These are phyloP conservation scores for Protomyces lactucae-debilis DNA, from an alignment of 1,139 yeast genomes.

Conservation along the genomic window DNA sequence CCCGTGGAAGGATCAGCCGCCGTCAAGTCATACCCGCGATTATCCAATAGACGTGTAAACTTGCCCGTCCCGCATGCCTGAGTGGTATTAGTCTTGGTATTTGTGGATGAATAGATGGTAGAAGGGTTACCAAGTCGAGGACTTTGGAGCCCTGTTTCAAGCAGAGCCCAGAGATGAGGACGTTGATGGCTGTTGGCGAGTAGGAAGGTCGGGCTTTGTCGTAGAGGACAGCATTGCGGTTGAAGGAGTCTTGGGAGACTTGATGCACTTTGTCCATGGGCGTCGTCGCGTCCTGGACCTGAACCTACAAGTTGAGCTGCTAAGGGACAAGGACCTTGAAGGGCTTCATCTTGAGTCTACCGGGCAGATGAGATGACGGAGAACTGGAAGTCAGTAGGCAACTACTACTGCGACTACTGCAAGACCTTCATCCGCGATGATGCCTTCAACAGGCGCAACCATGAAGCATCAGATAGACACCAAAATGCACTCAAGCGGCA, in stretches of 20 bases:
- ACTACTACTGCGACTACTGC: slow-evolving; percentile 26
- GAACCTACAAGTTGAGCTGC: background rate
- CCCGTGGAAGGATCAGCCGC: slow-evolving; percentile 60
- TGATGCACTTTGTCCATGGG: slow-evolving; percentile 36
- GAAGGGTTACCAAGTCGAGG: slow-evolving; percentile 50
- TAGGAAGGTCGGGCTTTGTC: slow-evolving; percentile 57
- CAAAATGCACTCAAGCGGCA: slow-evolving; percentile 19
- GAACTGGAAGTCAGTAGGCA: slow-evolving; percentile 26
- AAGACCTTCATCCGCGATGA: slow-evolving; percentile 26
- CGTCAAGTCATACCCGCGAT: slow-evolving; percentile 46
- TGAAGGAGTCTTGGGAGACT: slow-evolving; percentile 48
- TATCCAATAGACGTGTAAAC: slow-evolving; percentile 50
- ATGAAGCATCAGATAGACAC: slow-evolving; percentile 28
- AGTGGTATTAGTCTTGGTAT: too few relatives aligned
- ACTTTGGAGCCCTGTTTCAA: slow-evolving; percentile 40
- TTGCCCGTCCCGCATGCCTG: slow-evolving; percentile 53
- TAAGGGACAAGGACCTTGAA: too few relatives aligned
- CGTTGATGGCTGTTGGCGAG: slow-evolving; percentile 47
- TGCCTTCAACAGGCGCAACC: slow-evolving; percentile 19
- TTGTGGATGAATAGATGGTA: too few relatives aligned
- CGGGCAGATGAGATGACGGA: slow-evolving; percentile 4
- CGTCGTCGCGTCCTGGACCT: background rate
- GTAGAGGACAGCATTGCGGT: slow-evolving; percentile 52
- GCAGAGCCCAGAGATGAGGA: slow-evolving; percentile 44
- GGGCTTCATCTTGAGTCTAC: too few relatives aligned